A percentile compares a stretch with the other conserved stretches of the same genome.
phyloP scores from a whole-genome alignment of 2,329 filamentous ascomycete genomes.

The Colletotrichum theobromicola region DNA sequence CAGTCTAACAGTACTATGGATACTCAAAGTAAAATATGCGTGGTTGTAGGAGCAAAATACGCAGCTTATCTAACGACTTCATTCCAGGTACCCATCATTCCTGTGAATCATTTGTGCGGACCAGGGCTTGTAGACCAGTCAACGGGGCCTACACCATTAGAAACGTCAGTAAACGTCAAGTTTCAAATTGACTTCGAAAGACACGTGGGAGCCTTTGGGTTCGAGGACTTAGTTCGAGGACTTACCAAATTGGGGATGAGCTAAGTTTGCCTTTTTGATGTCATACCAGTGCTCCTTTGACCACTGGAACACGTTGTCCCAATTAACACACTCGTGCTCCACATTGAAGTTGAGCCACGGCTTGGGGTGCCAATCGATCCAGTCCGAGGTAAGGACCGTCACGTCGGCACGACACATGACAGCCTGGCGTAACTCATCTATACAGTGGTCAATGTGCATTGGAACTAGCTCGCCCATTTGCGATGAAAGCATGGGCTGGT shows the following conservation, averaged over 20 bases:
- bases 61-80: neutral
- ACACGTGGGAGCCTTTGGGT: neutral
- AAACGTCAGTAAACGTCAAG: neutral
- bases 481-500: neutral
- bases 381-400: neutral
- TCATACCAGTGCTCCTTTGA: neutral
- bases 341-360: neutral
- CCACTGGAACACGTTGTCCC: neutral
- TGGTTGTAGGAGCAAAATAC: neutral
- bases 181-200: neutral
- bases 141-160: neutral
- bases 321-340: neutral
- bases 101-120: neutral
- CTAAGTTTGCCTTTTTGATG: neutral
- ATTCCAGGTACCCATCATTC: neutral
- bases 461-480: neutral
- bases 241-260: neutral
- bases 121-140: neutral
- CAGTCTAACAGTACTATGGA: neutral
- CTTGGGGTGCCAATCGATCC: neutral
- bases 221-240: neutral
- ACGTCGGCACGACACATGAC: neutral
- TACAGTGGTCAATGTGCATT: neutral
- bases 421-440: neutral
- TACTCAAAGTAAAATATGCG: neutral